Base-by-base conservation (phyloP, 2,329 filamentous ascomycete genomes). In the Geosmithia morbida region DNA sequence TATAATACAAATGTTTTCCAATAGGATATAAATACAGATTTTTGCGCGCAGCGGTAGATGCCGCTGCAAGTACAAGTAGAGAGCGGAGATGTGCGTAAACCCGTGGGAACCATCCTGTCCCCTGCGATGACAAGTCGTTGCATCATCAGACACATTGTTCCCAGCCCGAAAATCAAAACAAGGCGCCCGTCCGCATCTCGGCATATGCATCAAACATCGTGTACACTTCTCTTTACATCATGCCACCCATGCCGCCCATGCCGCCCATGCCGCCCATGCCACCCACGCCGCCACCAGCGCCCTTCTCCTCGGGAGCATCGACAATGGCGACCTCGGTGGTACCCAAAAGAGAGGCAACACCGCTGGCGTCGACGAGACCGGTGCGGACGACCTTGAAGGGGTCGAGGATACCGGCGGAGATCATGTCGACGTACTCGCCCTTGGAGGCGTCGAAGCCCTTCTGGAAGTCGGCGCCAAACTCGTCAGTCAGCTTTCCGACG, bases 401-500 rank as follows among this genome's bases (percentile, higher is more conserved):
- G 66, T 98, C 92, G 51, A 98, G 85, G 67, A 98, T 98, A 84
- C 92, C 92, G 56, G 87, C 80, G 53, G 78, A 67, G 62, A 98
- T 96, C 92, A 98, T 97, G 75, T 98, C 90, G 56, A 96, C 88
- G 71, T 95, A 98, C 74, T 97, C 86, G 68, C 90, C 88, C 76
- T 89, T 95, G 65, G 87, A 72, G 71, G 85, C 92, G 78, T 98
- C 87, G 72, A 87, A 98, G 54, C 92, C 92, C 75, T 85, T 92
- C 85, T 96, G 94, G 81, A 98, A 98, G 69, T 98, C 89, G 55
- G 66, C 65, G 64, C 79, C 88, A 64, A 76, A 90, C 72, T 98
- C 92, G 59, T 97, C 90, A 61, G 85, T 92, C 57, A 98, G 85
- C 81, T 98, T 98, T 67, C 92, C 92, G 61, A 98, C 87, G 51